Evolutionary conservation across 352 stramenopile genomes (phyloP).

Genomic region (Globisporangium heterothallicum): DNA sequence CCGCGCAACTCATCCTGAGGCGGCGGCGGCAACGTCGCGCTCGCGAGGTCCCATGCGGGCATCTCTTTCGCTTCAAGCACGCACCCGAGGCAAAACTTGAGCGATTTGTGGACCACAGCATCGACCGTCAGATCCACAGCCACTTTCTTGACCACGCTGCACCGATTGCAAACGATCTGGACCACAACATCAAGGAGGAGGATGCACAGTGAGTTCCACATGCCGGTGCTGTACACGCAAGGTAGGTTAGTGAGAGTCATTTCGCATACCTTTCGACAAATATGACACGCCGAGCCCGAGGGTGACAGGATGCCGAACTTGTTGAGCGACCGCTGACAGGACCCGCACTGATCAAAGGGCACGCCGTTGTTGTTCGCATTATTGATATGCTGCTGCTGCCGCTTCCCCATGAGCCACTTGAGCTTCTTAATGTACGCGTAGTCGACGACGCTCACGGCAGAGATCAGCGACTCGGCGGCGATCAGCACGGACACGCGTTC

Average conservation of each 20-base stretch:
- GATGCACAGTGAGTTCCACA: too few relatives aligned
- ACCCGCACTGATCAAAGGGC: constrained; percentile 11
- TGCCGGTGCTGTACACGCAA: too few relatives aligned
- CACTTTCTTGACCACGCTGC: constrained; percentile 50
- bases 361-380: background rate
- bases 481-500: constrained; percentile 34
- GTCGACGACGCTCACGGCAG: constrained; percentile 31
- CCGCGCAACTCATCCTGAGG: background rate
- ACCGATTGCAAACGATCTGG: constrained; percentile 38
- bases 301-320: constrained; percentile 17
- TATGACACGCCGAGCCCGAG: constrained; percentile 30
- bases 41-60: constrained; percentile 39
- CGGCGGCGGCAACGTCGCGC: background rate
- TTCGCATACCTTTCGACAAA: constrained; percentile 28
- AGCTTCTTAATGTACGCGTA: constrained; percentile 61
- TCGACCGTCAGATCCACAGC: constrained; percentile 39
- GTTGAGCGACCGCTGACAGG: constrained; percentile 22
- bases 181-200: background rate
- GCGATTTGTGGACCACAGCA: constrained; percentile 22
- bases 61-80: constrained; percentile 40
- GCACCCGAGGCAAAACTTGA: constrained; percentile 47
- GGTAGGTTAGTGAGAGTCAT: too few relatives aligned
- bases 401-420: constrained; percentile 40
- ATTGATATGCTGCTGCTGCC: constrained; percentile 14
- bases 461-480: constrained; percentile 36